Conservation (phyloP, 2,329 filamentous ascomycete genomes). For the Fusarium beomiforme region DNA sequence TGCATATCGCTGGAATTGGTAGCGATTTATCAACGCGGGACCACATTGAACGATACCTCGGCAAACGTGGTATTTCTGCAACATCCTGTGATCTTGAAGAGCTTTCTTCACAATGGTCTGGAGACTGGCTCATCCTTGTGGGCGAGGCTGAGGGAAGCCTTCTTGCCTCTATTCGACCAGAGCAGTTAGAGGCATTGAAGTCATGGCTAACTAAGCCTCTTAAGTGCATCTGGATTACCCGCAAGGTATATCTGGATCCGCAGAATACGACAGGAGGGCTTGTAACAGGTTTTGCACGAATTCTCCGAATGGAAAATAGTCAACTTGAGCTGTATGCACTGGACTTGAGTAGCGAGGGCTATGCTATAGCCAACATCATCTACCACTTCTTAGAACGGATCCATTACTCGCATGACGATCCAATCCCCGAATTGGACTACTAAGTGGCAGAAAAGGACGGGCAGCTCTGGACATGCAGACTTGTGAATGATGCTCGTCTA, state of each 20-base stretch:
- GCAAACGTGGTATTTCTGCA: constrained; percentile 10
- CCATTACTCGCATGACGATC: constrained; percentile 33
- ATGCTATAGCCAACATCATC: constrained; percentile 15
- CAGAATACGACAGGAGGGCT: constrained; percentile 35
- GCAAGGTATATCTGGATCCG: constrained; percentile 35
- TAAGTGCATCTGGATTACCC: constrained; percentile 38
- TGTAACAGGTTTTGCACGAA: constrained; percentile 38
- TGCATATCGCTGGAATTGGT: constrained; percentile 24
- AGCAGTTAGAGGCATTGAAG: constrained; percentile 31
- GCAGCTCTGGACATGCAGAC: constrained; percentile 38
- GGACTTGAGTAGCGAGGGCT: constrained; percentile 32
- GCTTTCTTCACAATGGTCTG: constrained; percentile 24
- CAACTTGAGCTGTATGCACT: constrained; percentile 37
- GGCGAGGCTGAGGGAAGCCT: constrained; percentile 34
- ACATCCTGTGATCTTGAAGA: constrained; percentile 26
- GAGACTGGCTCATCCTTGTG: constrained; percentile 33
- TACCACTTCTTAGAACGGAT: constrained; percentile 30
- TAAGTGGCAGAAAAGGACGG: constrained; percentile 38
- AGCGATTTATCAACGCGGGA: not conserved
- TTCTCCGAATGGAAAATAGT: constrained; percentile 34
- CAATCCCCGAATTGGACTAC: constrained; percentile 37
- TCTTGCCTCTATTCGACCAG: constrained; percentile 23
- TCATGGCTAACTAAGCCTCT: constrained; percentile 25
- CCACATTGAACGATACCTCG: constrained; percentile 7
- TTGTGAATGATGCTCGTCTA: constrained; percentile 27